Conservation (phyloP, 2,329 filamentous ascomycete genomes). For the Colletotrichum chlorophyti region DNA sequence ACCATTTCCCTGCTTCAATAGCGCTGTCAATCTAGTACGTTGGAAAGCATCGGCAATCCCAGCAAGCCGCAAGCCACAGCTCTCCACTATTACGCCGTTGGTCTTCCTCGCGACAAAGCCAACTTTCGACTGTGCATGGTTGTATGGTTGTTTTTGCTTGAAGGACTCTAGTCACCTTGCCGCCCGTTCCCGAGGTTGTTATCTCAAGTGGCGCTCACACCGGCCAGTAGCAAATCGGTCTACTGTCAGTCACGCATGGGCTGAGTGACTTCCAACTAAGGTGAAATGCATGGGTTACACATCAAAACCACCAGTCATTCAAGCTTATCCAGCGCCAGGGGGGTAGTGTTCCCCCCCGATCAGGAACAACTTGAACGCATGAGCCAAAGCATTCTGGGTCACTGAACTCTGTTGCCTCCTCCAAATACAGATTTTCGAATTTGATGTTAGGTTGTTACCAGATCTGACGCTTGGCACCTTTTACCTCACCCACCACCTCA, state of each 20-base stretch:
- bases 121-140: not conserved
- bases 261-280: not conserved
- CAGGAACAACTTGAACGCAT: too few species aligned
- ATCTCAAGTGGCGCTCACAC: not conserved
- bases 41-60: not conserved
- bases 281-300: not conserved
- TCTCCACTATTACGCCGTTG: not conserved
- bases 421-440: too few species aligned
- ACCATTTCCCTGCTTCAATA: constrained; percentile 7
- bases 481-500: too few species aligned
- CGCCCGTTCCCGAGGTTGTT: not conserved
- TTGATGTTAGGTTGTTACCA: too few species aligned
- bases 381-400: too few species aligned
- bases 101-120: not conserved
- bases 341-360: too few species aligned
- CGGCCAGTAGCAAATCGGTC: not conserved
- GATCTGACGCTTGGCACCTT: too few species aligned
- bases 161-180: not conserved
- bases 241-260: constrained; percentile 13
- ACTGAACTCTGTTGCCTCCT: too few species aligned
- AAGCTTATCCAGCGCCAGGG: too few species aligned
- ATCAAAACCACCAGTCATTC: not conserved
- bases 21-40: not conserved
- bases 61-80: not conserved
- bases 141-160: not conserved